Percentiles rank a stretch among this genome's conserved stretches.
Conservation (phyloP, 1,139 yeast genomes). For the Scheffersomyces stambukii region DNA sequence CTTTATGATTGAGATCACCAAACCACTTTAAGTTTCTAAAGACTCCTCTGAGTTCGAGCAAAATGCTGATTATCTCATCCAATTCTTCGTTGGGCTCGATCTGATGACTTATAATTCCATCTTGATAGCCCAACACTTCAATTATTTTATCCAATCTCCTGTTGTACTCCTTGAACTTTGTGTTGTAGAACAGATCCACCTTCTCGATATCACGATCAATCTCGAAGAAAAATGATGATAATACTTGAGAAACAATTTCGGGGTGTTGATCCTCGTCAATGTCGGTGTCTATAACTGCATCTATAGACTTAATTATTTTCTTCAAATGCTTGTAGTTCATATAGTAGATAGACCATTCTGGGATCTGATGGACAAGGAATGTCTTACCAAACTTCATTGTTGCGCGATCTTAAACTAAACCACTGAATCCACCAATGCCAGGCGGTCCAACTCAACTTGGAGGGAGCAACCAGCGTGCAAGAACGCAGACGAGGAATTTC, state of each 20-base stretch:
- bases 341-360: slow-evolving; percentile 83
- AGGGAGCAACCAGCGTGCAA: no score
- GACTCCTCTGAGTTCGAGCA: slow-evolving; percentile 73
- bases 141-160: slow-evolving; percentile 56
- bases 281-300: slow-evolving; percentile 30
- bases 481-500: no score
- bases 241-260: slow-evolving; percentile 26
- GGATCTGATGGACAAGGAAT: slow-evolving; percentile 77
- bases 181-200: slow-evolving; percentile 75
- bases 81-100: slow-evolving; percentile 56
- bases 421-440: no score
- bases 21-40: slow-evolving; percentile 87
- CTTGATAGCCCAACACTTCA: slow-evolving; percentile 26
- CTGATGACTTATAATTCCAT: slow-evolving; percentile 24
- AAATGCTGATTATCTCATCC: slow-evolving; percentile 71
- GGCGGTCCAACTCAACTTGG: no score
- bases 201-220: slow-evolving; percentile 79
- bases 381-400: slow-evolving; percentile 85
- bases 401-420: no score
- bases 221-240: slow-evolving; percentile 70
- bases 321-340: slow-evolving; percentile 85
- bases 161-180: slow-evolving; percentile 68
- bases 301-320: slow-evolving; percentile 61
- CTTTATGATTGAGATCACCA: slow-evolving; percentile 89
- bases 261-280: slow-evolving; percentile 15